Conservation (phyloP, 2,329 filamentous ascomycete species). For the Ophiostoma ulmi region DNA sequence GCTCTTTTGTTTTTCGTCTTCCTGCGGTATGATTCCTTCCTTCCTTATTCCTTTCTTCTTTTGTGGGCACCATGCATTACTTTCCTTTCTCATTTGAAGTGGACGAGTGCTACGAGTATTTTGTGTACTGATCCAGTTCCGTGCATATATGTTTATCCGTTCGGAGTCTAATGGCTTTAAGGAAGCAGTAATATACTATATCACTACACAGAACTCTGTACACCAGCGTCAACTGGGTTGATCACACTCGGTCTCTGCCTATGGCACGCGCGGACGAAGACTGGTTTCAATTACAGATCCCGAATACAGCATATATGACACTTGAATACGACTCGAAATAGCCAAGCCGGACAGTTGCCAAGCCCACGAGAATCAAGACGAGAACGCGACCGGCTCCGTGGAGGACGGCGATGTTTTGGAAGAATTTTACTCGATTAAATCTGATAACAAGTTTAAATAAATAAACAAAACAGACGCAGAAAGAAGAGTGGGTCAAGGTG, state of each 20-base stretch:
- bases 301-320: too few species aligned
- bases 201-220: too few species aligned
- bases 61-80: neutral
- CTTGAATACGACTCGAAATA: neutral
- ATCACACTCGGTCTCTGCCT: neutral
- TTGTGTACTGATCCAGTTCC: slow-evolving; percentile 4
- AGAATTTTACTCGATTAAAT: neutral
- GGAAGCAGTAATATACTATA: too few species aligned
- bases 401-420: neutral
- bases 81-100: neutral
- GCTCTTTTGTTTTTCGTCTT: neutral
- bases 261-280: neutral
- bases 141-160: neutral
- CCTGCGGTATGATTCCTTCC: neutral
- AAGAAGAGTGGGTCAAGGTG: neutral
- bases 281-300: neutral
- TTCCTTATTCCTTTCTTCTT: neutral
- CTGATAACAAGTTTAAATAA: neutral
- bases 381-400: neutral
- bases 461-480: neutral
- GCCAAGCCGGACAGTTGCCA: neutral
- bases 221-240: neutral
- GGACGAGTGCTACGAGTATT: neutral
- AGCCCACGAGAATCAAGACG: slow-evolving; percentile 9
- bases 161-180: neutral